Evolutionary conservation across 2,329 filamentous ascomycete genomes (phyloP), one percentile per base, ranked within the genome.

Genomic region (Aspergillus tanneri): DNA sequence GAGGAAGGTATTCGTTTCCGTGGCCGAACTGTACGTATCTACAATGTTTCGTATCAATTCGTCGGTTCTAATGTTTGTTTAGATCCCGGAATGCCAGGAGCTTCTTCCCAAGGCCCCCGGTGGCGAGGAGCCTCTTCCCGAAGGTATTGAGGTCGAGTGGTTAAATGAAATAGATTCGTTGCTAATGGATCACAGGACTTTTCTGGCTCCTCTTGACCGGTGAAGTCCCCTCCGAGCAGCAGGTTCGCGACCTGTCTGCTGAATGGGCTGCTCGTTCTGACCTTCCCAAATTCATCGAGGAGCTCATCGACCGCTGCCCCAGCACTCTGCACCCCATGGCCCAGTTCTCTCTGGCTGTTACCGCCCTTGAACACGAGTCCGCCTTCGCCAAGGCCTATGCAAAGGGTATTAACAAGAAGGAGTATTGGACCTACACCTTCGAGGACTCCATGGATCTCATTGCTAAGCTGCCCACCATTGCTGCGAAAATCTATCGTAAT

Each of bases 381-480:
- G 84, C 88, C 59, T 99, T 99, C 77, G 86, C 93, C 74, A 96
- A 96, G 83, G 93, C 93, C 67, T 99, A 99, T 72, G 92, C 91
- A 69, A 95, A 95, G 84, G 93, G 93, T 71, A 89, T 99, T 71
- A 93, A 92, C 85, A 99, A 99, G 88, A 89, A 91, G 77, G 90
- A 97, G 66, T 99, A 99, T 88, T 99, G 93, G 93, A 85, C 86
- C 76, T 91, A 97, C 83, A 96, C 91, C 65, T 99, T 95, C 69
- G 93, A 99, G 84, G 93, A 99, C 79, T 93, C 91, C 55, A 97
- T 99, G 92, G 92, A 99, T 78, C 82, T 99, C 73, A 99, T 99
- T 73, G 93, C 93, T 71, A 97, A 97, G 86, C 88, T 99, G 65
- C 93, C 93, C 72, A 96, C 90, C 73, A 96, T 99, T 68, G 93